Evolutionary conservation across 139 green algal genomes (phyloP).

Genomic region (Choricystis sp.): DNA sequence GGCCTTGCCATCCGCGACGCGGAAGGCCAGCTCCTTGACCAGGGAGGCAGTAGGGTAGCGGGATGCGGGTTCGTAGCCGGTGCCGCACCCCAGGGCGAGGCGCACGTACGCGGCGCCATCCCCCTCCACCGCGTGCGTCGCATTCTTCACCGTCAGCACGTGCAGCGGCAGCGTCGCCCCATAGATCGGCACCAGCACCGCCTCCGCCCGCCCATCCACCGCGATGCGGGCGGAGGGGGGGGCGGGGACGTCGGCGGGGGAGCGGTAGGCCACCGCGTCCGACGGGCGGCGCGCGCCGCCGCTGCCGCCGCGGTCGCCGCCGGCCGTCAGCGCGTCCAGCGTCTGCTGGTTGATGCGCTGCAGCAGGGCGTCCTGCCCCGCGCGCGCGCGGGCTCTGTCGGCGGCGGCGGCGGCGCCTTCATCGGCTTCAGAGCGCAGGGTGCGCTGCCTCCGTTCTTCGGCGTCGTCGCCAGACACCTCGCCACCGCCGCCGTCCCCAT

Average conservation of each 20-base stretch:
- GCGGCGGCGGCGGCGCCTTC: constrained; percentile 31
- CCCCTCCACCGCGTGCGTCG: constrained; percentile 46
- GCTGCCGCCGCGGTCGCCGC: not conserved
- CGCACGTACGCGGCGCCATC: constrained; percentile 68
- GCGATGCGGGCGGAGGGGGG: not conserved
- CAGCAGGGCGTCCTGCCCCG: constrained; percentile 69
- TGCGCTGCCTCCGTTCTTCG: constrained; percentile 19
- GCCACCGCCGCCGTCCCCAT: constrained; percentile 16
- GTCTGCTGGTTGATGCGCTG: constrained; percentile 72
- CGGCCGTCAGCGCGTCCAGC: constrained; percentile 22
- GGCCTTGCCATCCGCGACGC: constrained; percentile 49
- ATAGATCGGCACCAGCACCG: constrained; percentile 90
- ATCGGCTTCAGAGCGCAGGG: constrained; percentile 1
- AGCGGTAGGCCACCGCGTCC: constrained; percentile 61
- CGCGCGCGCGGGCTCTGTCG: too few relatives aligned
- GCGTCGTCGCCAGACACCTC: constrained; percentile 19
- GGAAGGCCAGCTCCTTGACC: constrained; percentile 90
- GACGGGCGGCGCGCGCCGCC: constrained; percentile 21
- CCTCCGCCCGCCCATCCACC: constrained; percentile 61
- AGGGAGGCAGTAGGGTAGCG: constrained; percentile 54
- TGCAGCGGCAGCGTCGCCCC: constrained; percentile 94
- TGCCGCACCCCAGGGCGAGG: constrained; percentile 84
- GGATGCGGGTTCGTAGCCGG: constrained; percentile 48
- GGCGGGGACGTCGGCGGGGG: constrained; percentile 36
- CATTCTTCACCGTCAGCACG: constrained; percentile 82